These are phyloP conservation scores for Aspergillus neotritici DNA, from an alignment of 2,329 filamentous ascomycete species.

Conservation along the genomic window DNA sequence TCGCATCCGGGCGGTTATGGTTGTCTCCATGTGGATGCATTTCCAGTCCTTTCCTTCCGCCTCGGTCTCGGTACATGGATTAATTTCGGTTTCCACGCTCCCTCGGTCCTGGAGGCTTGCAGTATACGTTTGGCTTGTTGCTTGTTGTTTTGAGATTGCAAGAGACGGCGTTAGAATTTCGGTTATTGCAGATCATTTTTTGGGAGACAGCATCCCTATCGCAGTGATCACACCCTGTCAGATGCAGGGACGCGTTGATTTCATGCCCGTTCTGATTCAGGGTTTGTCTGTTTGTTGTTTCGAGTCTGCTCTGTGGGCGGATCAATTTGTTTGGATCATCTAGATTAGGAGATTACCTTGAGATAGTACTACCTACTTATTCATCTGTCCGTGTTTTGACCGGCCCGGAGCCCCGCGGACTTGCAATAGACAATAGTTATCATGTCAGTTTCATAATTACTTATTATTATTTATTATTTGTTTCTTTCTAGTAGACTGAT, in stretches of 20 bases:
- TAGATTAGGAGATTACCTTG: background rate
- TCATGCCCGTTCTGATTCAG: background rate
- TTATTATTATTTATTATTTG: no score
- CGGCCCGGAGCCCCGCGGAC: constrained; percentile 6
- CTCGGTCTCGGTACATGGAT: background rate
- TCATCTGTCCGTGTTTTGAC: background rate
- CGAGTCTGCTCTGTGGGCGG: background rate
- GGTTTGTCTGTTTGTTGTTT: background rate
- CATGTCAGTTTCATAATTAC: no score
- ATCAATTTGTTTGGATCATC: background rate
- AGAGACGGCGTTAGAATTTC: constrained; percentile 20
- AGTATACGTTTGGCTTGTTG: constrained; percentile 1
- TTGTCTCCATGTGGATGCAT: constrained; percentile 5
- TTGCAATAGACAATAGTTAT: no score
- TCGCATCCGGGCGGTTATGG: background rate
- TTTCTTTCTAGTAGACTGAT: no score
- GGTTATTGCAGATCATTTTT: constrained; percentile 6
- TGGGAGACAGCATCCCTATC: no score
- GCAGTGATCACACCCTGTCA: background rate
- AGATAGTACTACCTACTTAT: no score
- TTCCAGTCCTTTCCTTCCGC: constrained; percentile 3
- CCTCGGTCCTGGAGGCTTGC: constrained; percentile 9
- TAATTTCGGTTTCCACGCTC: constrained; percentile 5
- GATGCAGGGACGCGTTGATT: constrained; percentile 1
- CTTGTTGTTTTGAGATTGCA: constrained; percentile 13